These are phyloP conservation scores for Coemansia sp. DNA, from an alignment of 192 early-diverging fungal species.

Conservation along the genomic window DNA sequence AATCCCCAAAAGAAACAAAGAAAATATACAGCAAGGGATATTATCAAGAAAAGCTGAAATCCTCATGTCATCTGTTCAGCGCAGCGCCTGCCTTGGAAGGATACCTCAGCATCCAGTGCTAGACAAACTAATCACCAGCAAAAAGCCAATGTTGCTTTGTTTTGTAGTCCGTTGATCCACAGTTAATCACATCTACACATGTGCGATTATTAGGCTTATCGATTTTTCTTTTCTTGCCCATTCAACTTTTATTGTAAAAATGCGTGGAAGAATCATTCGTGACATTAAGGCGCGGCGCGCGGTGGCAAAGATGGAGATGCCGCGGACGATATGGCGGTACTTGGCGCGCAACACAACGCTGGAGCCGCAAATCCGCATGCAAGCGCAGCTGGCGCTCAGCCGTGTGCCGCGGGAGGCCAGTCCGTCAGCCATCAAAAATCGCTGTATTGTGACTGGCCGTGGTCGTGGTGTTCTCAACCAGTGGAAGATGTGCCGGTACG, in stretches of 20 bases:
- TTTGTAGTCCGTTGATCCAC: too few relatives aligned
- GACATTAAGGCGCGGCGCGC: conserved; percentile 70
- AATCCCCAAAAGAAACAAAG: too few relatives aligned
- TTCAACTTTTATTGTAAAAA: conserved; percentile 12
- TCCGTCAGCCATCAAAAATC: conserved; percentile 66
- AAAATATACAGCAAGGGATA: too few relatives aligned
- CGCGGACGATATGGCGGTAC: conserved; percentile 73
- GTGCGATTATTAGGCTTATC: background rate
- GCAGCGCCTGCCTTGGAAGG: too few relatives aligned
- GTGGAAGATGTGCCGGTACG: conserved; percentile 73
- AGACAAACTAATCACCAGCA: too few relatives aligned
- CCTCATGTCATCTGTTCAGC: too few relatives aligned
- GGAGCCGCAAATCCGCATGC: conserved; percentile 69
- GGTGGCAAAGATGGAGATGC: conserved; percentile 66
- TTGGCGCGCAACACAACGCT: conserved; percentile 75
- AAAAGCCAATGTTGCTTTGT: too few relatives aligned
- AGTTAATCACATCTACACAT: background rate
- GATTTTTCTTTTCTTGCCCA: background rate
- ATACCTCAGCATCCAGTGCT: too few relatives aligned
- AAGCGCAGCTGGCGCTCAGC: conserved; percentile 73
- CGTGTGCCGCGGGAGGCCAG: conserved; percentile 64
- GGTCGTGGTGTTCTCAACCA: conserved; percentile 74
- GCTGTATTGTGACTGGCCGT: conserved; percentile 74
- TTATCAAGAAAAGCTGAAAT: too few relatives aligned
- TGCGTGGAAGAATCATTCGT: conserved; percentile 58